phyloP scores from a whole-genome alignment of 495 filamentous ascomycete species.

The Bombardia bombarda region DNA sequence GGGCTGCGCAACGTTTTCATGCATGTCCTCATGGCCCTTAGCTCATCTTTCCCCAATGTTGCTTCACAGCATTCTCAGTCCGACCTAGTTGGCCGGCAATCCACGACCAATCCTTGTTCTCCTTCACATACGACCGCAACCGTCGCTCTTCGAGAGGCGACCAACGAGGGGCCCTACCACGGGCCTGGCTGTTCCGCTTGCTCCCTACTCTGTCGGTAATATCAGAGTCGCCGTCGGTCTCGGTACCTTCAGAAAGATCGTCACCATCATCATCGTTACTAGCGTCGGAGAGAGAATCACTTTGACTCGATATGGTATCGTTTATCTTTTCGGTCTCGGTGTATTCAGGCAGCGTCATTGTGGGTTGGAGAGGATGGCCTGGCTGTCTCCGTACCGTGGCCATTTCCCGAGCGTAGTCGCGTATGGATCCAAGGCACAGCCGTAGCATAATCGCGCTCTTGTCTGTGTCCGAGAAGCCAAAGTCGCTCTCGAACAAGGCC shows the following conservation, averaged over 20 bases:
- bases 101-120: slow-evolving; percentile 2
- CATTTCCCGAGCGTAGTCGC: slow-evolving; percentile 1
- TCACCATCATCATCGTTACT: neutral
- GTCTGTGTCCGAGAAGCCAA: slow-evolving; percentile 1
- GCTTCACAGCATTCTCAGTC: slow-evolving; percentile 1
- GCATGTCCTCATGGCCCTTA: slow-evolving; percentile 1
- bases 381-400: neutral
- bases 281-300: slow-evolving; percentile 1
- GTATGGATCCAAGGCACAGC: slow-evolving; percentile 3
- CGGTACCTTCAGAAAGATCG: slow-evolving; percentile 1
- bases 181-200: slow-evolving; percentile 2
- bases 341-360: neutral
- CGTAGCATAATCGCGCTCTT: slow-evolving; percentile 1
- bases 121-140: slow-evolving; percentile 1
- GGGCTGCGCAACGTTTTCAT: neutral
- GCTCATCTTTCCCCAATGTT: slow-evolving; percentile 2
- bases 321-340: neutral
- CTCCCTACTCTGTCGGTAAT: neutral
- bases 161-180: slow-evolving; percentile 1
- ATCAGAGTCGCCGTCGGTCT: neutral
- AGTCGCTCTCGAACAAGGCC: neutral
- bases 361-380: neutral
- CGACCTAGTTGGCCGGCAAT: slow-evolving; percentile 3
- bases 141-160: neutral
- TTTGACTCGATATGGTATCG: neutral